Conservation (phyloP, 148 eudicot genomes). For the Silene uniflora region DNA sequence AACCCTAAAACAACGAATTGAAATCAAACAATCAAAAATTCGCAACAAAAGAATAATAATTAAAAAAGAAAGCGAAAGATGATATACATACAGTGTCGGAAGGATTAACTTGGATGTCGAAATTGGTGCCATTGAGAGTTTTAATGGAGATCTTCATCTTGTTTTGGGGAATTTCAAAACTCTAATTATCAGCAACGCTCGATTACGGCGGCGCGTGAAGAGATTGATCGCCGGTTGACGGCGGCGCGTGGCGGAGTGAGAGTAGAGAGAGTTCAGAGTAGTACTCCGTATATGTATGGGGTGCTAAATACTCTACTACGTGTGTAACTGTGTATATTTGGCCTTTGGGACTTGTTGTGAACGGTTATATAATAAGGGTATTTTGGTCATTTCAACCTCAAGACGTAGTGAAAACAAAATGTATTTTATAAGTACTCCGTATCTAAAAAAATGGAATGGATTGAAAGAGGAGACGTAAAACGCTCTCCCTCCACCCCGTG, state of each 20-base stretch:
- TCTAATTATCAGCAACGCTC: not conserved
- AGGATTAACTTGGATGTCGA: constrained; percentile 80
- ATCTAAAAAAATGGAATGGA: too few relatives aligned
- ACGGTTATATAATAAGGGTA: too few relatives aligned
- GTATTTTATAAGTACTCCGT: too few relatives aligned
- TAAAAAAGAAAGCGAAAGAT: constrained; percentile 14
- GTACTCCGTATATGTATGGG: not conserved
- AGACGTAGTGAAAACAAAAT: too few relatives aligned
- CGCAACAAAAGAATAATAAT: not conserved
- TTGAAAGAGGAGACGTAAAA: too few relatives aligned
- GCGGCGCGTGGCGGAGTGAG: not conserved
- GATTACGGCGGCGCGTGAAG: not conserved
- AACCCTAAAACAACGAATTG: not conserved
- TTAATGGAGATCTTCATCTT: constrained; percentile 84
- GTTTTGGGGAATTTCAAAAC: not conserved
- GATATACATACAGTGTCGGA: constrained; percentile 44
- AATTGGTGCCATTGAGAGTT: constrained; percentile 66
- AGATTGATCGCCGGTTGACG: constrained; percentile 20
- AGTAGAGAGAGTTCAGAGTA: not conserved
- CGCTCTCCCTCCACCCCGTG: too few relatives aligned
- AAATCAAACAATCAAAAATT: not conserved
- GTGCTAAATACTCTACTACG: too few relatives aligned
- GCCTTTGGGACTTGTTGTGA: too few relatives aligned
- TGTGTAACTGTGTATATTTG: too few relatives aligned
- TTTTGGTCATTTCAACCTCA: too few relatives aligned